Conservation (phyloP, 345 rosid species). For the Theobroma cacao region DNA sequence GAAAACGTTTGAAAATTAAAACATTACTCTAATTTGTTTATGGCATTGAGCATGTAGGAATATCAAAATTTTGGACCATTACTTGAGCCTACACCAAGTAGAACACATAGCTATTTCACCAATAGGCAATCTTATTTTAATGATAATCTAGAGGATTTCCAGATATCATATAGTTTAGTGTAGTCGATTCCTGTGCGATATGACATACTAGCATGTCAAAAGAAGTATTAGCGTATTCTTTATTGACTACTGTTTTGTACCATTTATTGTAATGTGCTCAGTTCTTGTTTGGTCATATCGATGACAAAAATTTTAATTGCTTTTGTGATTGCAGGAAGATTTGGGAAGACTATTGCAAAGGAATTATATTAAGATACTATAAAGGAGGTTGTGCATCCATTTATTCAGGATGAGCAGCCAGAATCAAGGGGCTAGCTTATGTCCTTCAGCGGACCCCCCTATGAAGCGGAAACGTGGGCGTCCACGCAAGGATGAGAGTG, state of each 20-base stretch:
- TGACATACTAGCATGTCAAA: background rate
- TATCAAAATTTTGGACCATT: background rate
- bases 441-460: constrained; percentile 5
- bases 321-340: background rate
- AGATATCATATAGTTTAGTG: background rate
- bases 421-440: constrained; percentile 13
- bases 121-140: background rate
- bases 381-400: background rate
- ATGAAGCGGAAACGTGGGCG: constrained; percentile 19
- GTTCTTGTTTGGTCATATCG: background rate
- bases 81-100: background rate
- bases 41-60: background rate
- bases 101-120: background rate
- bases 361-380: background rate
- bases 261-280: background rate
- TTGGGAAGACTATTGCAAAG: background rate
- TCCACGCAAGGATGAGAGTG: constrained; percentile 15
- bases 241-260: background rate
- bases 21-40: background rate
- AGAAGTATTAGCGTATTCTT: background rate
- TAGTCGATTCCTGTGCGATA: background rate
- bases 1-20: background rate
- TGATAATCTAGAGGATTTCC: background rate
- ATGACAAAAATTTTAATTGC: background rate
- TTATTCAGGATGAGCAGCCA: constrained; percentile 15